phyloP scores from a whole-genome alignment of 192 early-diverging fungal genomes.

The Entophlyctis luteolus region DNA sequence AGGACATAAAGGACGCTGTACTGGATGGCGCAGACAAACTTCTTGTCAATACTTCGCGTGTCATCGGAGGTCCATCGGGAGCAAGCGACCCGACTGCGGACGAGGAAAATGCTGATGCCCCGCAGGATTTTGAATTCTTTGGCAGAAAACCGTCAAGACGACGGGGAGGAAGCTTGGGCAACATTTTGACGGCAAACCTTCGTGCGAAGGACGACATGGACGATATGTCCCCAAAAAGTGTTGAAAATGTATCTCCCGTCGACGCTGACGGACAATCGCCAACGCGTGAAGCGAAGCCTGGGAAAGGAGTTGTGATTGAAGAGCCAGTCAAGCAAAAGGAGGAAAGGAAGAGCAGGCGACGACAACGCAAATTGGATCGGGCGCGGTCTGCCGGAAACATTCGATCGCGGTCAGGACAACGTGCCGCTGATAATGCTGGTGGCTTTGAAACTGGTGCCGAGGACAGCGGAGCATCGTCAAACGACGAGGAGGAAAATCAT shows the following conservation, averaged over 20 bases:
- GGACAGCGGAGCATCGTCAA: background rate
- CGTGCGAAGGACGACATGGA: background rate
- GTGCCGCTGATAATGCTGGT: background rate
- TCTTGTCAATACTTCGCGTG: too few relatives aligned
- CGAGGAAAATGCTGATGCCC: background rate
- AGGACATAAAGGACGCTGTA: conserved; percentile 7
- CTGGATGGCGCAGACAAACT: conserved; percentile 21
- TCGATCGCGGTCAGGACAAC: conserved; percentile 2
- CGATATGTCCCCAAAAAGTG: background rate
- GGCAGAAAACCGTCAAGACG: background rate
- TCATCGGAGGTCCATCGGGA: background rate
- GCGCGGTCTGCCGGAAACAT: conserved; percentile 6
- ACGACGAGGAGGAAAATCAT: background rate
- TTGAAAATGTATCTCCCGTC: background rate
- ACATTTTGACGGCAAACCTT: background rate
- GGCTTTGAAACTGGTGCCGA: conserved; percentile 1
- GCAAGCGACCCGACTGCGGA: background rate
- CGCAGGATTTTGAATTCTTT: too few relatives aligned
- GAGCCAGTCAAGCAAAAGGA: background rate
- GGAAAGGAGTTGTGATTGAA: background rate
- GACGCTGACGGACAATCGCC: background rate
- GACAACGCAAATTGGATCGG: conserved; percentile 1
- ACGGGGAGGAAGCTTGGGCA: background rate
- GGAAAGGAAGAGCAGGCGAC: conserved; percentile 14
- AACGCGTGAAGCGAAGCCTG: background rate